phyloP scores from a whole-genome alignment of 208 protist species.

The Trypanosoma caninum region DNA sequence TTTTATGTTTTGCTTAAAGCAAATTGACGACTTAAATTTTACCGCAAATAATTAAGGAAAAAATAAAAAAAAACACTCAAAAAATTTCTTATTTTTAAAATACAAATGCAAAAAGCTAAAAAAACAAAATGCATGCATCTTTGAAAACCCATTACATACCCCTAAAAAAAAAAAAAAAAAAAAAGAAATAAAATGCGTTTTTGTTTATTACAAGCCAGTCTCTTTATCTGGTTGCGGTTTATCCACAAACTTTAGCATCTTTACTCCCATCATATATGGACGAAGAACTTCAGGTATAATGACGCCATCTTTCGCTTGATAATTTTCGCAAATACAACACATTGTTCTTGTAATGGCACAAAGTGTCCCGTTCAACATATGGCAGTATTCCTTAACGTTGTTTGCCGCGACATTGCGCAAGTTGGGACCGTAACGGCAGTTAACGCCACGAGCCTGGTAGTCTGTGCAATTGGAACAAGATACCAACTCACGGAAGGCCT shows the following conservation, averaged over 20 bases:
- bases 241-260: conserved; percentile 71
- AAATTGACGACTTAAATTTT: neutral
- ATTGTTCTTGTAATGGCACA: conserved; percentile 98
- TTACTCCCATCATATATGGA: conserved; percentile 86
- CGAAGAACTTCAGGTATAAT: conserved; percentile 91
- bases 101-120: neutral
- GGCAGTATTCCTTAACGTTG: conserved; percentile 96
- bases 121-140: neutral
- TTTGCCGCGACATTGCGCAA: conserved; percentile 57
- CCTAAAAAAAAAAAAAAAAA: neutral
- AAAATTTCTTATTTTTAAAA: neutral
- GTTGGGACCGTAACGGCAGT: conserved; percentile 89
- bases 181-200: neutral
- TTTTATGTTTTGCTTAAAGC: neutral
- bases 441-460: conserved; percentile 96
- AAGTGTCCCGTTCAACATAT: conserved; percentile 99
- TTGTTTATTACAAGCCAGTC: neutral
- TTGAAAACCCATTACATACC: neutral
- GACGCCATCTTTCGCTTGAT: conserved; percentile 96
- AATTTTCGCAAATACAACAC: conserved; percentile 99
- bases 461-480: conserved; percentile 99
- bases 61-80: neutral
- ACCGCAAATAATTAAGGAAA: neutral
- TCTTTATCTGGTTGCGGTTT: conserved; percentile 21
- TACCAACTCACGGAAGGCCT: conserved; percentile 98